phyloP scores from a whole-genome alignment of 768 basidiomycete genomes.

The Saitozyma podzolica region DNA sequence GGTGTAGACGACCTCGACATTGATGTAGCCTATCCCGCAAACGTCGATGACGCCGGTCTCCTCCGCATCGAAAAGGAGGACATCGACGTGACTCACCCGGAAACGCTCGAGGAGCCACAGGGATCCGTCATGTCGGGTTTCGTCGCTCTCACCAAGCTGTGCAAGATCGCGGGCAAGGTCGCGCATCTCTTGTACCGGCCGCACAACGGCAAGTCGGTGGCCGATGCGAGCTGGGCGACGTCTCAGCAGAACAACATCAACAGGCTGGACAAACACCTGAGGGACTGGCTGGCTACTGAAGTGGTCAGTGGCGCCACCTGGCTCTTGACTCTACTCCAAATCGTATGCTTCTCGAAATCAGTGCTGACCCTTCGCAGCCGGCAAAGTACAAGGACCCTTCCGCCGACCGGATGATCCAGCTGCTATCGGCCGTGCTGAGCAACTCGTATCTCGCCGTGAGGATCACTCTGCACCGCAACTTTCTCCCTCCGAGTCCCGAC shows the following conservation, averaged over 20 bases:
- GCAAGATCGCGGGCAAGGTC: slow-evolving; percentile 74
- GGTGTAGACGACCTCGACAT: slow-evolving; percentile 88
- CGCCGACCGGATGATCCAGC: slow-evolving; percentile 28
- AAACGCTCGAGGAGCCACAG: slow-evolving; percentile 48
- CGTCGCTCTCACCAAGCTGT: slow-evolving; percentile 71
- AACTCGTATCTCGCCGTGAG: slow-evolving; percentile 44
- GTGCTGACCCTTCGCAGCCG: slow-evolving; percentile 18
- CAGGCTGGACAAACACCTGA: slow-evolving; percentile 70
- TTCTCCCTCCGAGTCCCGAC: slow-evolving; percentile 40
- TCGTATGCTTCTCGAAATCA: not conserved
- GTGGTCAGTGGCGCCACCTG: slow-evolving; percentile 24
- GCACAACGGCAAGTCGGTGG: slow-evolving; percentile 58
- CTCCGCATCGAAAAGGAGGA: slow-evolving; percentile 55
- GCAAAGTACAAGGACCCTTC: slow-evolving; percentile 44
- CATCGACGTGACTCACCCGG: slow-evolving; percentile 47
- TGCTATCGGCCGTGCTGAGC: slow-evolving; percentile 38
- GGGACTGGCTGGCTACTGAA: slow-evolving; percentile 74
- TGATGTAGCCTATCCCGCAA: slow-evolving; percentile 80
- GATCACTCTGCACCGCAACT: slow-evolving; percentile 45
- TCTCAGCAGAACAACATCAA: slow-evolving; percentile 80
- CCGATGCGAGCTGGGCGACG: slow-evolving; percentile 68
- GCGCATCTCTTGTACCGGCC: slow-evolving; percentile 43
- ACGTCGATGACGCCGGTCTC: slow-evolving; percentile 79
- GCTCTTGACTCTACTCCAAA: not conserved
- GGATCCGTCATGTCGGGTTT: slow-evolving; percentile 76